These are phyloP conservation scores for Colletotrichum phormii DNA, from an alignment of 2,329 filamentous ascomycete species.

Conservation along the genomic window DNA sequence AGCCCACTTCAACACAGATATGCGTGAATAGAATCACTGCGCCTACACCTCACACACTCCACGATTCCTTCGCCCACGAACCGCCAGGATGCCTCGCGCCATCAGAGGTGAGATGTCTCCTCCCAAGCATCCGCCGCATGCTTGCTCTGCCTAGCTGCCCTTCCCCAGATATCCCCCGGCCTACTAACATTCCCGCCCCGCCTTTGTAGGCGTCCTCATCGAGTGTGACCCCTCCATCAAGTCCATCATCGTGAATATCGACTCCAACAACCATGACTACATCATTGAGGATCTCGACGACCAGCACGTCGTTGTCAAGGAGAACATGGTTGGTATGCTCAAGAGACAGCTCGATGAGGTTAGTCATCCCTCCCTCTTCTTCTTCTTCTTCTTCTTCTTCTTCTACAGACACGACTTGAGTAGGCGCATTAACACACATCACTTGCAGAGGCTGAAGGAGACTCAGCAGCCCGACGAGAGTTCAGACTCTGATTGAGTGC, in stretches of 20 bases:
- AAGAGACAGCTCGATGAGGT: constrained; percentile 78
- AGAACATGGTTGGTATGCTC: constrained; percentile 75
- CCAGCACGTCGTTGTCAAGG: constrained; percentile 79
- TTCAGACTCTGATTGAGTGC: constrained; percentile 60
- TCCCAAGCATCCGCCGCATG: neutral
- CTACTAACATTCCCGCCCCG: constrained; percentile 21
- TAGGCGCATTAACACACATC: constrained; percentile 10
- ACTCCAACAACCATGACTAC: constrained; percentile 76
- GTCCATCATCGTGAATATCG: constrained; percentile 83
- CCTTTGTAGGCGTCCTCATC: constrained; percentile 73
- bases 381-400: constrained; percentile 24
- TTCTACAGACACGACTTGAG: neutral
- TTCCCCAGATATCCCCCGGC: constrained; percentile 15
- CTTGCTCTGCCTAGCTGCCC: neutral
- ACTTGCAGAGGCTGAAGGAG: constrained; percentile 59
- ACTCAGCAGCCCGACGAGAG: constrained; percentile 64
- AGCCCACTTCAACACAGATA: neutral
- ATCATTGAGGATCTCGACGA: constrained; percentile 87
- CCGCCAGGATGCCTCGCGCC: constrained; percentile 63
- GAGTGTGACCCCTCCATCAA: constrained; percentile 90
- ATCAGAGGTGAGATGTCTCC: constrained; percentile 58
- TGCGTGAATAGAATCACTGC: neutral
- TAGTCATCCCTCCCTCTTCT: constrained; percentile 42
- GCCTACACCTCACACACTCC: neutral
- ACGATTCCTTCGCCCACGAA: constrained; percentile 36